These are phyloP conservation scores for Lodderomyces orthopsilosis DNA, from an alignment of 1,139 yeast species.

Conservation along the genomic window DNA sequence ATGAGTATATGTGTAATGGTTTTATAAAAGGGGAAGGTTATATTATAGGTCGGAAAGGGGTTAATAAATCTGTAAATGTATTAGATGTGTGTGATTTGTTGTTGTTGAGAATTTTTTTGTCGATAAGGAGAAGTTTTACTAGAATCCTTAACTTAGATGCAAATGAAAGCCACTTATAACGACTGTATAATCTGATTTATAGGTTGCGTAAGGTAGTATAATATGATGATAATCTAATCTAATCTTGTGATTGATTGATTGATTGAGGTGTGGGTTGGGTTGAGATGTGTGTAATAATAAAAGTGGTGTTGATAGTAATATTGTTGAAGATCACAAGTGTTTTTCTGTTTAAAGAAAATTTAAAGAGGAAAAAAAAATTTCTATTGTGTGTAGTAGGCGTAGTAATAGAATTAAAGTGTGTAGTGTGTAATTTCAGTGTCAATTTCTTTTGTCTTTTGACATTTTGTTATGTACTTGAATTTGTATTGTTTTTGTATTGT, in stretches of 20 bases:
- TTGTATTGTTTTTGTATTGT: background rate
- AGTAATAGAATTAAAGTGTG: no score
- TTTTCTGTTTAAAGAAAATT: background rate
- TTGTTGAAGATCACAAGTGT: background rate
- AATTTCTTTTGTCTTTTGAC: background rate
- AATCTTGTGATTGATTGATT: conserved; percentile 3
- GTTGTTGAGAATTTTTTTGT: conserved; percentile 1
- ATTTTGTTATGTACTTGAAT: no score
- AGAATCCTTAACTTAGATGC: background rate
- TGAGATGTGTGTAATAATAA: background rate
- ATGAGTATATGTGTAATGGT: conserved; percentile 2
- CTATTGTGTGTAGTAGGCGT: background rate
- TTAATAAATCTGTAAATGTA: no score
- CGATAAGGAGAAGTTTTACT: background rate
- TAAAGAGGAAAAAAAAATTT: conserved; percentile 1
- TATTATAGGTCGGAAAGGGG: no score
- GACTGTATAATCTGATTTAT: background rate
- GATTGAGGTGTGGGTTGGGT: background rate
- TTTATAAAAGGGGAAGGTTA: background rate
- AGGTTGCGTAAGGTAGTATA: background rate
- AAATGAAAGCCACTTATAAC: background rate
- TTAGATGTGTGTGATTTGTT: background rate
- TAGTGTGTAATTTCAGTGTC: background rate
- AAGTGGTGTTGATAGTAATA: background rate
- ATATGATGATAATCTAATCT: background rate